These are phyloP conservation scores for Cardiospermum halicacabum DNA, from an alignment of 345 rosid species.

Conservation along the genomic window DNA sequence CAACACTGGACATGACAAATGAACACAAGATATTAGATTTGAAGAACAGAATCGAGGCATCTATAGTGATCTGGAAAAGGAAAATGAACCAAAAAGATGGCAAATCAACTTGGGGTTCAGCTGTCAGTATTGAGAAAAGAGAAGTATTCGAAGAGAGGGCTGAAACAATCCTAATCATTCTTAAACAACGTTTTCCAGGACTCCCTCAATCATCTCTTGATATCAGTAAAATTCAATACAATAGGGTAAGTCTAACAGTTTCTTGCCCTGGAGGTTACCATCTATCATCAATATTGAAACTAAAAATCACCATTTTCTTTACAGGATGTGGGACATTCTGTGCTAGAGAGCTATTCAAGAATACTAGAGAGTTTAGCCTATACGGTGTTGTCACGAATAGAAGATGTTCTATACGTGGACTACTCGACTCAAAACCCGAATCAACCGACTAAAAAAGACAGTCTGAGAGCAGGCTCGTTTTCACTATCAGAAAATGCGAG, in stretches of 20 bases:
- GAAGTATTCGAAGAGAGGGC: constrained; percentile 91
- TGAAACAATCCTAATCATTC: constrained; percentile 65
- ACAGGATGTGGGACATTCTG: constrained; percentile 84
- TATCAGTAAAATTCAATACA: constrained; percentile 80
- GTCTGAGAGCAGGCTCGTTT: constrained; percentile 9
- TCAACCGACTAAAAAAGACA: constrained; percentile 34
- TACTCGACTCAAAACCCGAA: constrained; percentile 49
- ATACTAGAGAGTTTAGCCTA: constrained; percentile 80
- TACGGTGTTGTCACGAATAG: constrained; percentile 69
- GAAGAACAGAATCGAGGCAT: constrained; percentile 86
- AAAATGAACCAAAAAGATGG: constrained; percentile 79
- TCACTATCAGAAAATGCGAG: background rate
- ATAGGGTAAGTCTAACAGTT: constrained; percentile 35
- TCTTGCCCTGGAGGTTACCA: background rate
- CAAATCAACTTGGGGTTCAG: constrained; percentile 83
- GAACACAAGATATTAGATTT: constrained; percentile 82
- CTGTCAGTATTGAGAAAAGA: constrained; percentile 80
- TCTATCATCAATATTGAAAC: no score
- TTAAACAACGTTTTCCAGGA: constrained; percentile 80
- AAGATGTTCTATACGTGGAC: constrained; percentile 74
- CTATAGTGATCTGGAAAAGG: constrained; percentile 81
- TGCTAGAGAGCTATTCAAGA: constrained; percentile 84
- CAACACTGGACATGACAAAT: constrained; percentile 62
- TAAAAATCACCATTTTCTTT: background rate
- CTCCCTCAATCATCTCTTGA: constrained; percentile 79